Evolutionary conservation across 257 asterid genomes (phyloP), one percentile per base, ranked within the genome.

Genomic region (Anisodus acutangulus): DNA sequence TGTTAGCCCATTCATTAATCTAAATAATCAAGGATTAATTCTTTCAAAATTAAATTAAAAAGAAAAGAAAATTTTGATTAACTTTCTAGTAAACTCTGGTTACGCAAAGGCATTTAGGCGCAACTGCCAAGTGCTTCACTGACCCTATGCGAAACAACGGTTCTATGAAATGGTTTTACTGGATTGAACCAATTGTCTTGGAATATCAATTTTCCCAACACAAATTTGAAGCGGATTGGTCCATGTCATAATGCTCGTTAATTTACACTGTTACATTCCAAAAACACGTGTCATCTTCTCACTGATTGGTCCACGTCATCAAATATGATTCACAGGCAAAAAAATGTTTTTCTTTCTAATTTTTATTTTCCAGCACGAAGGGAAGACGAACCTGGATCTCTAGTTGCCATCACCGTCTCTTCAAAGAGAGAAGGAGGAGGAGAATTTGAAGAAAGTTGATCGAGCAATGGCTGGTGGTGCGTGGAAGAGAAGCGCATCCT

Each of bases 231-330:
- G 31, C 78, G 55, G 45, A 92, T 58, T 58, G 64, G 64, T 84
- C 60, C 55, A 82, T 59, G 82, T 31, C 78, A 54, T 1, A 1
- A 13, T 31, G 35, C 35, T 31, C 35, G 35, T 31, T 31, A 31
- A 31, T 31, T 31, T 41, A 41, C 45, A 41, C 45, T 41, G 45
- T 41, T 8, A 3, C 8, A 8, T 1, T 31, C 35, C 35, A 31
- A 31, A 26, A 31, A 31, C 1, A 31, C 35, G 35, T 31, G 35
- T 31, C 22, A 58, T 7, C 26, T 69, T 17, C 17, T 68, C n/a
- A 68, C 3, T 83, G 37, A 91, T 90, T 93, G 93, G 97, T 86
- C 95, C 97, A 93, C 85, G 89, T 92, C 87, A 88, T 59, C 88
- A 81, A 31, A 31, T 31, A 31, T 31, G 35, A 31, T 39, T 11